A percentile compares a stretch with the other conserved stretches of the same genome.
phyloP scores from a whole-genome alignment of 2,329 filamentous ascomycete genomes.

The Coniella lustricola region DNA sequence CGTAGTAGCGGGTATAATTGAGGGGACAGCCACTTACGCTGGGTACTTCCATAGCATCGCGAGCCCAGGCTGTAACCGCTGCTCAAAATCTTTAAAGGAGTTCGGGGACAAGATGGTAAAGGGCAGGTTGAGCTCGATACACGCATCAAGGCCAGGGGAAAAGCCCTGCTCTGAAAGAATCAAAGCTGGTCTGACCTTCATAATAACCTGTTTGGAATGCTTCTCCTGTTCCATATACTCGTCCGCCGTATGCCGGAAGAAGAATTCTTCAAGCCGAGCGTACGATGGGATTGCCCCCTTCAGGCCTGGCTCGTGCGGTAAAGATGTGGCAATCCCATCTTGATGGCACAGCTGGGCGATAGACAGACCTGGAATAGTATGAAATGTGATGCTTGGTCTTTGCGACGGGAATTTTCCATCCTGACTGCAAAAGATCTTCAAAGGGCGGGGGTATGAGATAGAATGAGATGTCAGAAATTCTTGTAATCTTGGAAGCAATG shows the following conservation, averaged over 20 bases:
- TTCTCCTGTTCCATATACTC: conserved; percentile 4
- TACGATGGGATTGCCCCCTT: conserved; percentile 2
- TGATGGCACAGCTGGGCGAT: neutral
- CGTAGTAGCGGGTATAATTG: neutral
- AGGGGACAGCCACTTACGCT: neutral
- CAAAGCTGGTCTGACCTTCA: neutral
- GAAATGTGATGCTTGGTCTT: conserved; percentile 5
- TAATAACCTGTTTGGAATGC: neutral
- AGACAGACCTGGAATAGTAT: conserved; percentile 6
- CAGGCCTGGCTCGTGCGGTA: conserved; percentile 2
- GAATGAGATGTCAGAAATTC: neutral
- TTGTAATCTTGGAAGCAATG: neutral
- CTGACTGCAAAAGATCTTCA: neutral
- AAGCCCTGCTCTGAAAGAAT: conserved; percentile 4
- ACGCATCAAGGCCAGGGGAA: neutral
- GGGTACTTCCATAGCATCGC: conserved; percentile 4
- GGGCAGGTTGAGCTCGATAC: neutral
- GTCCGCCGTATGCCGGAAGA: conserved; percentile 2
- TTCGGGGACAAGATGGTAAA: conserved; percentile 5
- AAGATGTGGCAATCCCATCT: neutral
- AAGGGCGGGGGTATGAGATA: neutral
- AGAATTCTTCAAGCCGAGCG: conserved; percentile 1
- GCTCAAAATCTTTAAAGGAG: conserved; percentile 8
- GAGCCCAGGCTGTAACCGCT: neutral
- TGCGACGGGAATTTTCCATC: neutral